Evolutionary conservation across 1,139 yeast species (phyloP), one percentile per base, ranked within the genome.

Genomic region (Kodamaea suecica): DNA sequence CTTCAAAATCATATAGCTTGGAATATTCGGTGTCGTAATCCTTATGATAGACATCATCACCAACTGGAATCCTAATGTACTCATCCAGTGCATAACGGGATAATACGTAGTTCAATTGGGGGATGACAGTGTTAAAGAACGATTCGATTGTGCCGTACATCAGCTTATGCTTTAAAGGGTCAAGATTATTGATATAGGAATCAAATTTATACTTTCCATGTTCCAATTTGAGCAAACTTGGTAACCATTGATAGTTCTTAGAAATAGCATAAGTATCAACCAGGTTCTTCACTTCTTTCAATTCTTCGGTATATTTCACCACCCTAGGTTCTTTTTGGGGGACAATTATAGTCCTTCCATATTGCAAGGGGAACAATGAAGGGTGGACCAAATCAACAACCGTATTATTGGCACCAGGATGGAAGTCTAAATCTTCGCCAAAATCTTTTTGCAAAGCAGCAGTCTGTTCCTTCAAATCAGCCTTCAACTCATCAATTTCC

Each of bases 341-440:
- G 1, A 44, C 29, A 10, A 59, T 42, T 1, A 65, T 62, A 4
- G 70, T 63, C 9, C 38, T 50, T 0, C 60, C 66, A 35, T 65
- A 68, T 31, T 55, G 59, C 5, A 67, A 44, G 0, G 70, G 70
- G 37, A 56, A 67, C 33, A 68, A 49, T 12, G 73, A 66, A 6
- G 74, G 74, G 42, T 69, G 73, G 4, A 68, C 69, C 23, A 68
- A 50, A 44, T 68, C 72, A 19, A 66, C 47, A 2, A 69, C 72
- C 35, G 57, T 56, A 11, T 62, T 48, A 29, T 58, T 42, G 1
- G 68, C 54, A 4, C 58, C 56, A 3, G 70, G 73, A 40, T 66
- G 73, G 48, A 61, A 66, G 42, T 68, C 73, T 20, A 48, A 37
- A 7, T 23, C 26, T 12, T 47, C 41, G 2, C 43, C 43, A 31